phyloP scores from a whole-genome alignment of 2,329 filamentous ascomycete genomes.

The Dothideomycetes sp. region DNA sequence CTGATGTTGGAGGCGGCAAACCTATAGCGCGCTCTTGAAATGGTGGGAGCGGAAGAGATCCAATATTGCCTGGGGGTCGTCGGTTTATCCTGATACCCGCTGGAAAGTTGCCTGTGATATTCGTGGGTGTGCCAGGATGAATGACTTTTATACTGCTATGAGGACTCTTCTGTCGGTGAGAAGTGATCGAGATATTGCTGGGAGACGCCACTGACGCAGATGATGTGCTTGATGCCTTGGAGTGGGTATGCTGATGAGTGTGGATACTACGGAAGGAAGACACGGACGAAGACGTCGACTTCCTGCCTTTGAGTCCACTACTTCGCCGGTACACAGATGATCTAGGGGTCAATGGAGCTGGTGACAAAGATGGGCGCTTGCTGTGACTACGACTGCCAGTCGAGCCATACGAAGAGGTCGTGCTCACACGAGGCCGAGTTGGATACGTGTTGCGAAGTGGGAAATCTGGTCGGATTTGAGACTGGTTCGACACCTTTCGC shows the following conservation, averaged over 20 bases:
- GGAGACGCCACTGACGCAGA: slow-evolving; percentile 54
- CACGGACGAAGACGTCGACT: slow-evolving; percentile 91
- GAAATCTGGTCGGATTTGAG: slow-evolving; percentile 22
- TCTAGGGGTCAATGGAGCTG: slow-evolving; percentile 77
- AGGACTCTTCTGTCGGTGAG: slow-evolving; percentile 1
- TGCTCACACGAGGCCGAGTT: slow-evolving; percentile 32
- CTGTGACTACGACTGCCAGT: slow-evolving; percentile 23
- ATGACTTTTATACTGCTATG: slow-evolving; percentile 15
- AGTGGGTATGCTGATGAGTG: slow-evolving; percentile 67
- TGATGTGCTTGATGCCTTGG: slow-evolving; percentile 87
- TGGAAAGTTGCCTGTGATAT: slow-evolving; percentile 39
- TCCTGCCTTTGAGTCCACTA: slow-evolving; percentile 76
- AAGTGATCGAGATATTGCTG: slow-evolving; percentile 6
- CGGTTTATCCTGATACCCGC: slow-evolving; percentile 11
- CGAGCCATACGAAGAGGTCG: slow-evolving; percentile 25
- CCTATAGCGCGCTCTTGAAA: not conserved
- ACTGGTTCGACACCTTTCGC: slow-evolving; percentile 4
- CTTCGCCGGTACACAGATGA: slow-evolving; percentile 67
- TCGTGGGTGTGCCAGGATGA: slow-evolving; percentile 36
- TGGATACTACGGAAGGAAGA: slow-evolving; percentile 89
- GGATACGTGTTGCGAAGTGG: slow-evolving; percentile 27
- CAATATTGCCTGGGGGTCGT: slow-evolving; percentile 19
- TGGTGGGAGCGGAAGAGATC: slow-evolving; percentile 14
- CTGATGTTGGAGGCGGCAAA: not conserved
- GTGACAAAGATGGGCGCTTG: slow-evolving; percentile 73